Evolutionary conservation across 2,329 filamentous ascomycete species (phyloP), one percentile per base, ranked within the genome.

Genomic region (Simplicillium aogashimaense): DNA sequence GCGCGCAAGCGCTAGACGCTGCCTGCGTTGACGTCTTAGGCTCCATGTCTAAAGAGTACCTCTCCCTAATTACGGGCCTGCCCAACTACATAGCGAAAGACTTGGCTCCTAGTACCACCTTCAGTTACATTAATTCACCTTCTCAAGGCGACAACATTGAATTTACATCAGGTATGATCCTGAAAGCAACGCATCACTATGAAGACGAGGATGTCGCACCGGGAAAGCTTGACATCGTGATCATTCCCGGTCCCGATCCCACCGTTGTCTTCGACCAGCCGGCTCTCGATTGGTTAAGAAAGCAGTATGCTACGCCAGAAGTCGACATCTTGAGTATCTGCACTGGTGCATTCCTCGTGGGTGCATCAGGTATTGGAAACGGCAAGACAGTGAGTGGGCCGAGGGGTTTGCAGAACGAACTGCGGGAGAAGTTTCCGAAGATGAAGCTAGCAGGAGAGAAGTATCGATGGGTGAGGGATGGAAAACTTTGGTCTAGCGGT

Each of bases 401-500:
- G 2, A 50, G 67, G 29, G 62, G 54, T 0, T 11, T 73, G 41
- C 64, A 74, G 49, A 54, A 57, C 10, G 39, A 58, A 18, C 49
- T 73, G 36, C 47, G 43, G 35, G 47, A 54, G 35, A 61, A 53
- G 49, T 69, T 60, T 36, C 65, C 59, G 12, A 54, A 53, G 1
- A 54, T 64, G 15, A 56, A 59, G 40, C 59, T 70, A 43, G 58
- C 66, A 9, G 72, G 71, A 3, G 56, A 69, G 3, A 60, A 61
- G 52, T 51, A 67, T 38, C 56, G 72, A 31, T 76, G 72, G 72
- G 55, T 65, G 30, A 59, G 63, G 41, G 71, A 76, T 45, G 70
- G 70, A 9, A 74, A 70, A 47, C 53, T 76, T 32, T 76, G 73
- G 72, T 68, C 65, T 18, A 69, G 69, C 47, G 72, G 71, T 71